Base-by-base conservation (phyloP, 2,329 filamentous ascomycete species). In the Ophiocordyceps camponoti-leonardi region DNA sequence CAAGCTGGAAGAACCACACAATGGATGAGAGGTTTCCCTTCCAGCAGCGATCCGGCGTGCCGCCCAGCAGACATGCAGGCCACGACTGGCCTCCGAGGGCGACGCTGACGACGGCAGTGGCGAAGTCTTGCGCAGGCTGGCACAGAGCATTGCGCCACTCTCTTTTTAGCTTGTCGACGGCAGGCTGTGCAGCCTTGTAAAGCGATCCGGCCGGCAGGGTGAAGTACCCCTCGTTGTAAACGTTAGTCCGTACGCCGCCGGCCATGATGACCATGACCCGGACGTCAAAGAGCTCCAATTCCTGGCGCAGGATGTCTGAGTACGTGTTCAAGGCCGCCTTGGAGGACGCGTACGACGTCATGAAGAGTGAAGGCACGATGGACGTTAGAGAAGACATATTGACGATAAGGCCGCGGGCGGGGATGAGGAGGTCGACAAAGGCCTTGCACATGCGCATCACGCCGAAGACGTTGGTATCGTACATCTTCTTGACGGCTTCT, bases 221-320 rank as follows among this genome's bases (percentile, higher is more conserved):
- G 47, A 67, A 64, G 49, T 65, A n/a, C n/a, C n/a, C n/a, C n/a
- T n/a, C n/a, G n/a, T n/a, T n/a, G n/a, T n/a, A n/a, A n/a, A n/a
- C n/a, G n/a, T 72, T 68, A 52, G 67, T 71, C 40, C 59, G 59
- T 13, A 76, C 70, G 2, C 71, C 73, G 22, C 73, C 73, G 0
- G 71, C 68, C 61, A 75, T 67, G 53, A 68, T 68, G 18, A 74
- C 66, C 66, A 75, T 75, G 56, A 77, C 73, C 50, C 73, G 68
- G 11, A 77, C 72, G 51, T 64, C 64, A 42, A 75, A 69, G 1
- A 72, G 73, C 41, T 63, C 62, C 39, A 77, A 62, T 51, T 77
- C 73, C 44, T 71, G 58, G 22, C 73, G 69, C 28, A 77, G 59
- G 0, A 65, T 67, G 47, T 72, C 71, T 42, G 70, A 73, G 60